Conservation (phyloP, 140 eudicot genomes). For the Ambrosia hybrid region DNA sequence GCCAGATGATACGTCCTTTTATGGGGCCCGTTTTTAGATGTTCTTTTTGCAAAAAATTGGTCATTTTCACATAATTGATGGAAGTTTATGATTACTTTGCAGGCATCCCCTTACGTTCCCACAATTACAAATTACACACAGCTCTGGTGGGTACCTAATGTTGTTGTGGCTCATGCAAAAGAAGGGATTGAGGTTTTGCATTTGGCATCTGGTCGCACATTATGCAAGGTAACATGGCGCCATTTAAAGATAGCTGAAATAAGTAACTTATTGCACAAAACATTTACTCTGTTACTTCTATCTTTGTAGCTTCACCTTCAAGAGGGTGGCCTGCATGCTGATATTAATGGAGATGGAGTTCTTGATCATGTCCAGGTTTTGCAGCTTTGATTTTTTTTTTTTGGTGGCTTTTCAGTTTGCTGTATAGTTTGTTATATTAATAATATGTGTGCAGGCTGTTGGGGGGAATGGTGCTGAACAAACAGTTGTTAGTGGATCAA, state of each 20-base stretch:
- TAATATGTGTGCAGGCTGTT: conserved; percentile 56
- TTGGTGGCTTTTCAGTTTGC: background rate
- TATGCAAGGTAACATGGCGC: conserved; percentile 70
- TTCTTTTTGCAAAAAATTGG: background rate
- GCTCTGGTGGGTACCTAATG: conserved; percentile 99
- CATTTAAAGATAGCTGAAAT: background rate
- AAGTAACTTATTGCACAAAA: background rate
- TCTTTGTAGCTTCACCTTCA: conserved; percentile 84
- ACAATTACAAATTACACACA: conserved; percentile 92
- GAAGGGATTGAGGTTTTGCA: conserved; percentile 99
- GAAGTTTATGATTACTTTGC: conserved; percentile 30
- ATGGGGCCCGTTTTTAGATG: conserved; percentile 11
- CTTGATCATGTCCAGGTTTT: conserved; percentile 97
- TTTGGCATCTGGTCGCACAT: conserved; percentile 94
- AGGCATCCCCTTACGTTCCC: conserved; percentile 77
- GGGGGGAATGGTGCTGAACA: conserved; percentile 96
- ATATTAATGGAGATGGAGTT: conserved; percentile 97
- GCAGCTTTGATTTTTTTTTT: conserved; percentile 5
- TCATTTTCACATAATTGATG: background rate
- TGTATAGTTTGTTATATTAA: background rate
- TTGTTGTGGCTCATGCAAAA: conserved; percentile 88
- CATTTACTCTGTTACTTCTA: background rate
- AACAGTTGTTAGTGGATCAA: conserved; percentile 95
- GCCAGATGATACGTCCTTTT: conserved; percentile 4
- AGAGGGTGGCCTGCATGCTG: conserved; percentile 99